Conservation (phyloP, 169 alveolate species). For the Amoebophrya sp. region DNA sequence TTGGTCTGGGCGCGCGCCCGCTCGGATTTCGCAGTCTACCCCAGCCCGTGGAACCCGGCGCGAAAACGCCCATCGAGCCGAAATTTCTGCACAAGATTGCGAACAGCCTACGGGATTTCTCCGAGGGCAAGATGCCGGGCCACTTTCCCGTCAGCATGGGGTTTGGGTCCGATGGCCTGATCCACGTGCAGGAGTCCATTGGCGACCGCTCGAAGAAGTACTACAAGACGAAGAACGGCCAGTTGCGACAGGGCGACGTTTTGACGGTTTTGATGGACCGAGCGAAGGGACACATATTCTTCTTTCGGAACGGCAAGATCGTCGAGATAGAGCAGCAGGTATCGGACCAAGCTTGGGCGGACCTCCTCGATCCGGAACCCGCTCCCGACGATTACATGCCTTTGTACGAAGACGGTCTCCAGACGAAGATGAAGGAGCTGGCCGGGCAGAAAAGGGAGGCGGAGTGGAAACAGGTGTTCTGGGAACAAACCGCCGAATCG, state of each 20-base stretch:
- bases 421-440: background rate
- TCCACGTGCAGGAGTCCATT: background rate
- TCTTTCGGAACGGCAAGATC: background rate
- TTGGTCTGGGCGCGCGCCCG: background rate
- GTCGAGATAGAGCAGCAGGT: background rate
- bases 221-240: background rate
- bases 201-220: background rate
- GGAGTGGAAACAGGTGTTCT: too few species aligned
- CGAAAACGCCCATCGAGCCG: background rate
- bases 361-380: background rate
- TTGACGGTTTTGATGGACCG: background rate
- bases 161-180: background rate
- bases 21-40: background rate
- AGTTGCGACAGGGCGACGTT: background rate
- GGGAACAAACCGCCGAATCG: too few species aligned
- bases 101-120: background rate
- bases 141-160: background rate
- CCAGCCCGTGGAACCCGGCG: background rate
- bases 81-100: background rate
- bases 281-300: background rate
- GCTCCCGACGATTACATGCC: background rate
- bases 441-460: too few species aligned
- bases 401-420: background rate
- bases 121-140: background rate
- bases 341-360: background rate